A percentile compares a stretch with the other conserved stretches of the same genome.
These are phyloP conservation scores for Brettanomyces anomalus DNA, from an alignment of 805 yeast species.

Conservation along the genomic window DNA sequence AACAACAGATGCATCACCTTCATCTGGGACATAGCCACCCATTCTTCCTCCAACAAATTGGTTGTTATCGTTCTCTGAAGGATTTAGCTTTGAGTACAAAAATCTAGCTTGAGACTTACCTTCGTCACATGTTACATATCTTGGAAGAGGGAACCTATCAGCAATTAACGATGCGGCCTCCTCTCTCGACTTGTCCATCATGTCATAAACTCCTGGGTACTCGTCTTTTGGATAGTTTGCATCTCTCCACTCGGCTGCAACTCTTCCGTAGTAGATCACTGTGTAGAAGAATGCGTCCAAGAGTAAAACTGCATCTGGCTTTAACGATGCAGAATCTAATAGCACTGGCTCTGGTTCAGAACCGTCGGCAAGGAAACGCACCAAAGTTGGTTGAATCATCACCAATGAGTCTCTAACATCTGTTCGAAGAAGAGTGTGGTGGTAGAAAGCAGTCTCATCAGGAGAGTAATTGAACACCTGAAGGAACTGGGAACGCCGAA, in stretches of 20 bases:
- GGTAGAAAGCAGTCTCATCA: slow-evolving; percentile 95
- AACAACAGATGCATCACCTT: slow-evolving; percentile 58
- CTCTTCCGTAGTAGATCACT: slow-evolving; percentile 89
- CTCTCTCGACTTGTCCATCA: slow-evolving; percentile 79
- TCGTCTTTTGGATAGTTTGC: slow-evolving; percentile 91
- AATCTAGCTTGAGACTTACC: slow-evolving; percentile 99
- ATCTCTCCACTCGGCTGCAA: slow-evolving; percentile 93
- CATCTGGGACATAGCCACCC: slow-evolving; percentile 36
- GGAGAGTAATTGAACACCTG: slow-evolving; percentile 97
- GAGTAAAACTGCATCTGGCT: slow-evolving; percentile 77
- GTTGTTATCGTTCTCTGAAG: slow-evolving; percentile 60
- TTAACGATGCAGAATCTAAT: slow-evolving; percentile 85
- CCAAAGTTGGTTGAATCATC: slow-evolving; percentile 96
- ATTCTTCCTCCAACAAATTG: slow-evolving; percentile 34
- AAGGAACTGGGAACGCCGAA: slow-evolving; percentile 92
- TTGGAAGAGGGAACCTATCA: slow-evolving; percentile 95
- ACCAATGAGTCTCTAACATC: slow-evolving; percentile 88
- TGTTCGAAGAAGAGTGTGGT: slow-evolving; percentile 85
- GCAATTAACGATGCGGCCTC: slow-evolving; percentile 89
- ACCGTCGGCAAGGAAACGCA: slow-evolving; percentile 72
- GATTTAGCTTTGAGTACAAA: slow-evolving; percentile 88
- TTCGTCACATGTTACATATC: slow-evolving; percentile 95
- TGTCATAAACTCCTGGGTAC: slow-evolving; percentile 76
- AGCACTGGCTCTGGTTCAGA: slow-evolving; percentile 84
- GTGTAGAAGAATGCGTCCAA: slow-evolving; percentile 96